Evolutionary conservation across 495 filamentous ascomycete genomes (phyloP).

Genomic region (Aspergillus bertholletiae): DNA sequence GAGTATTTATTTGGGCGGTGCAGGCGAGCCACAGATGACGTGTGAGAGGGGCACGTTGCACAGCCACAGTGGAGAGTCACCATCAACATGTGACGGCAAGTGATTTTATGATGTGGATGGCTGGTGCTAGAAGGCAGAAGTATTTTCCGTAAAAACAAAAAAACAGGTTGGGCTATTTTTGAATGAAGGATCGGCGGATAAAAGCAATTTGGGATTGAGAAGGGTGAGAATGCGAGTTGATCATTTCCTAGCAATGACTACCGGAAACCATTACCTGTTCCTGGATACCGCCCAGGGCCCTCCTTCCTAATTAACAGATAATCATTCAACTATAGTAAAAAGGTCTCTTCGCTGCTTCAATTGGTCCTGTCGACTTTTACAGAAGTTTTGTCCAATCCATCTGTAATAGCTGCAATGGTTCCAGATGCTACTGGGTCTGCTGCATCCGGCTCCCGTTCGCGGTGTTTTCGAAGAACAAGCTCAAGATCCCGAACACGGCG

Average conservation of each 20-base stretch:
- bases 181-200: not conserved
- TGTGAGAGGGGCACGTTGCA: slow-evolving; percentile 9
- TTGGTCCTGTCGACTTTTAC: not conserved
- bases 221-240: not conserved
- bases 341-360: not conserved
- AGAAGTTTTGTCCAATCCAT: slow-evolving; percentile 8
- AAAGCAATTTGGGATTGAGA: not conserved
- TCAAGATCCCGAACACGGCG: slow-evolving; percentile 74
- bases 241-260: not conserved
- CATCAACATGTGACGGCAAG: slow-evolving; percentile 2
- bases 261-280: not conserved
- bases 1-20: slow-evolving; percentile 1
- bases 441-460: slow-evolving; percentile 6
- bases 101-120: not conserved
- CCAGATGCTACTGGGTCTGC: not conserved
- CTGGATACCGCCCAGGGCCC: no score
- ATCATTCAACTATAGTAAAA: not conserved
- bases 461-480: slow-evolving; percentile 28
- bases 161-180: not conserved
- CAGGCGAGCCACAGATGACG: slow-evolving; percentile 10
- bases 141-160: not conserved
- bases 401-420: not conserved
- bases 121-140: not conserved
- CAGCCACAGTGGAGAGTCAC: slow-evolving; percentile 21
- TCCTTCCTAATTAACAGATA: not conserved